phyloP scores from a whole-genome alignment of 23 red algal genomes.

The Gracilaria caudata region DNA sequence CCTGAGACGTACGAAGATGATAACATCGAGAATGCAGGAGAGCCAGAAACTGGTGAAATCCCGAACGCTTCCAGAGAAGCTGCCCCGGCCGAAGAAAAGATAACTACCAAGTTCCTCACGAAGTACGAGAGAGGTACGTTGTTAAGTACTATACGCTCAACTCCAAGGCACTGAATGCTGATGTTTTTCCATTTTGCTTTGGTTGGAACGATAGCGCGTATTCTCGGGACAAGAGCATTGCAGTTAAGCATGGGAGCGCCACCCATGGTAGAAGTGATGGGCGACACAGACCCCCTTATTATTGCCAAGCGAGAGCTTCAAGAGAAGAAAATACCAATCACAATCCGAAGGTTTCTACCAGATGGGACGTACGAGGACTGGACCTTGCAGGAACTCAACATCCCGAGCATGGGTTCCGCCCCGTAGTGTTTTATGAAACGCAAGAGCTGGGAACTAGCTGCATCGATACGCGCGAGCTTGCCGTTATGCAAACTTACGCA shows the following conservation, averaged over 20 bases:
- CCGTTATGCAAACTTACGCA: neutral
- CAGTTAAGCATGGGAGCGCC: constrained; percentile 98
- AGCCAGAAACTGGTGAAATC: constrained; percentile 23
- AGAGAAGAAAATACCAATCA: constrained; percentile 98
- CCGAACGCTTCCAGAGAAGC: neutral
- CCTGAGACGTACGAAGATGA: constrained; percentile 40
- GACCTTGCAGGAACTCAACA: constrained; percentile 86
- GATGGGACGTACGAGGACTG: constrained; percentile 97
- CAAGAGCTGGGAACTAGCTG: neutral
- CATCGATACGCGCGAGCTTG: neutral
- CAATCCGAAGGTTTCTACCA: constrained; percentile 90
- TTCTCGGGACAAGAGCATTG: constrained; percentile 88
- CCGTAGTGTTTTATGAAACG: constrained; percentile 7
- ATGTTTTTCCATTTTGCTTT: neutral
- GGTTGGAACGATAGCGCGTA: constrained; percentile 53
- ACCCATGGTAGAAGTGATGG: constrained; percentile 85
- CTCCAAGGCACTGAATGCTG: neutral
- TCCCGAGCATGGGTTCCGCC: constrained; percentile 55
- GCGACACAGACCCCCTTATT: constrained; percentile 91
- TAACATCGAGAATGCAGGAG: constrained; percentile 36
- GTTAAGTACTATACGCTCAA: neutral
- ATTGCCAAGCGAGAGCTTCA: constrained; percentile 93
- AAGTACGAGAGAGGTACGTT: constrained; percentile 94
- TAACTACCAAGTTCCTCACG: constrained; percentile 89
- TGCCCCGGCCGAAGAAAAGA: constrained; percentile 34